A percentile compares a stretch with the other conserved stretches of the same genome.
phyloP scores from a whole-genome alignment of 2,329 filamentous ascomycete genomes.

The Venturia carpophila region DNA sequence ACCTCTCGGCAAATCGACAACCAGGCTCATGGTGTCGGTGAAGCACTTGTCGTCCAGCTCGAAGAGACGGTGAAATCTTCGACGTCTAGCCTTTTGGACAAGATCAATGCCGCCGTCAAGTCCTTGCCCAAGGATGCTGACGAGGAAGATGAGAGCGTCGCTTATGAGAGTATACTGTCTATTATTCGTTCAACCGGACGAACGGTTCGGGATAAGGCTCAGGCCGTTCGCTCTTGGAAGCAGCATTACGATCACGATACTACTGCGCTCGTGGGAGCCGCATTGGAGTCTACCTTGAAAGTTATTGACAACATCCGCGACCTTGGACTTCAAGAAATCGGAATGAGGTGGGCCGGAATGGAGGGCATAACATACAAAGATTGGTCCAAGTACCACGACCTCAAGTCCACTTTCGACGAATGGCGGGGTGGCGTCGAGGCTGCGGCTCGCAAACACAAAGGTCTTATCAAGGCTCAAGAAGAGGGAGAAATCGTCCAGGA shows the following conservation, averaged over 20 bases:
- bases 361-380: conserved; percentile 95
- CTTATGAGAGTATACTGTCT: conserved; percentile 44
- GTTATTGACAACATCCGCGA: conserved; percentile 77
- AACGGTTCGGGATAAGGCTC: conserved; percentile 67
- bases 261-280: conserved; percentile 58
- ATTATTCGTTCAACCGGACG: conserved; percentile 61
- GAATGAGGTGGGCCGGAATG: conserved; percentile 91
- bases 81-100: conserved; percentile 56
- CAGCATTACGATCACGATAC: conserved; percentile 63
- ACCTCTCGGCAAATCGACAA: conserved; percentile 61
- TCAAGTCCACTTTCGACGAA: conserved; percentile 73
- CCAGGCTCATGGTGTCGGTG: conserved; percentile 58
- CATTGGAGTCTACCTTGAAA: conserved; percentile 71
- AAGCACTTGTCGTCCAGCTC: conserved; percentile 59
- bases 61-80: conserved; percentile 59
- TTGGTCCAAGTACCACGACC: conserved; percentile 87
- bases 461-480: conserved; percentile 59
- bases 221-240: conserved; percentile 70
- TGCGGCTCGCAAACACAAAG: conserved; percentile 65
- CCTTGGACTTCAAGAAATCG: conserved; percentile 80
- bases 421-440: conserved; percentile 78
- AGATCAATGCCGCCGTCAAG: conserved; percentile 51
- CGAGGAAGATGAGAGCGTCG: conserved; percentile 40
- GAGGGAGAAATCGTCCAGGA: conserved; percentile 64
- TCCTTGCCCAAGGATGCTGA: conserved; percentile 53